Percentiles rank a stretch among this genome's conserved stretches.
Conservation (phyloP, 2,329 filamentous ascomycete genomes). For the Talaromyces sp. region DNA sequence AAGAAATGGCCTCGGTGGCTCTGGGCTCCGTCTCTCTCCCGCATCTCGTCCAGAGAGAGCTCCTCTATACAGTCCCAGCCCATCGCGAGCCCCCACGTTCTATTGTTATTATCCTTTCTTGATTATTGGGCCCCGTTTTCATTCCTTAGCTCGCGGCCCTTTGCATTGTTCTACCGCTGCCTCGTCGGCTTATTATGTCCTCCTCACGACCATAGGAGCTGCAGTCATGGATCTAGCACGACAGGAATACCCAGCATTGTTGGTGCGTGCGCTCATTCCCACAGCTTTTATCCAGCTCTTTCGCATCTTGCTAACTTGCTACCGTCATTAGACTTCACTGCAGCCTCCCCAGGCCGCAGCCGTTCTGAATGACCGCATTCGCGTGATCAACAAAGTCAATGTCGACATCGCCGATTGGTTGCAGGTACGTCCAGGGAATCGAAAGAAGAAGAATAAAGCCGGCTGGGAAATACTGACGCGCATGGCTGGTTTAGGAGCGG, state of each 20-base stretch:
- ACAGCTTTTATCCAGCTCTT: conserved; percentile 17
- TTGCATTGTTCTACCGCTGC: conserved; percentile 11
- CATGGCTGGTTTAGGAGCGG: conserved; percentile 65
- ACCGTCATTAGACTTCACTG: conserved; percentile 61
- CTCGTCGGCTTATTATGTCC: conserved; percentile 25
- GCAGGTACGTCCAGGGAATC: conserved; percentile 63
- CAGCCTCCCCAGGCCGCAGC: conserved; percentile 76
- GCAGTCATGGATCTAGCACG: conserved; percentile 68
- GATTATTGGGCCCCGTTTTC: background rate
- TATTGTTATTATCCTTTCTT: background rate
- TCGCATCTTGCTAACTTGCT: conserved; percentile 11
- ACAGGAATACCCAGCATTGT: conserved; percentile 87
- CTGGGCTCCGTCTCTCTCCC: background rate
- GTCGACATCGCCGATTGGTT: conserved; percentile 93
- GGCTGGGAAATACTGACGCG: background rate
- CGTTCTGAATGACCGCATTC: conserved; percentile 79
- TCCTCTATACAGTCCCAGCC: background rate
- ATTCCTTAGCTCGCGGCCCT: conserved; percentile 4
- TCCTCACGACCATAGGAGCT: conserved; percentile 20
- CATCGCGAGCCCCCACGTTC: background rate
- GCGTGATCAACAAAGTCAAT: conserved; percentile 81
- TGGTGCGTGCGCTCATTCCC: conserved; percentile 57
- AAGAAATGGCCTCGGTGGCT: background rate
- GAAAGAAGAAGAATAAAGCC: too few relatives aligned
- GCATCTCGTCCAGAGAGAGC: background rate